Percentiles rank a stretch among this genome's conserved stretches.
Conservation (phyloP, 75 land plant genomes). For the Selaginella tamariscina region DNA sequence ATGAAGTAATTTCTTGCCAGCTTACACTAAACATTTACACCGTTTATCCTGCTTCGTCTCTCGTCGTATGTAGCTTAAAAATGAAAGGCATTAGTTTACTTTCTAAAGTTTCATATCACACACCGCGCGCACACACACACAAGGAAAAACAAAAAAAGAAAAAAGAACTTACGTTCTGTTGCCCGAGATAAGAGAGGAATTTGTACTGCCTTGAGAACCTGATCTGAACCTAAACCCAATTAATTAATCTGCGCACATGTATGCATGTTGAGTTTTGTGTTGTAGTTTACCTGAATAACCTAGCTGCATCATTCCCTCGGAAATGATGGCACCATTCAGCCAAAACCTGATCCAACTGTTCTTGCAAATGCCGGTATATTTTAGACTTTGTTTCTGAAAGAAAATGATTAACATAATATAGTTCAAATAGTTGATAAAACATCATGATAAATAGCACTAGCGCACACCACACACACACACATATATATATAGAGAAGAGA, state of each 20-base stretch:
- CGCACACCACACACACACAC: background rate
- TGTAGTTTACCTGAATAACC: conserved; percentile 15
- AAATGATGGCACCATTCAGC: background rate
- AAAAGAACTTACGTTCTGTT: conserved; percentile 59
- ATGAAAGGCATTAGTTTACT: too few species aligned
- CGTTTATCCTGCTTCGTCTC: too few species aligned
- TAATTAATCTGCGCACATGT: background rate
- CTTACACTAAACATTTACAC: too few species aligned
- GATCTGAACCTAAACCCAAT: background rate
- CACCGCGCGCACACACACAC: background rate
- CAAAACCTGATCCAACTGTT: background rate
- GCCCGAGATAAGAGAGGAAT: conserved; percentile 47
- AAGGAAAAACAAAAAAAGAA: background rate
- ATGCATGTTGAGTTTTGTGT: conserved; percentile 18
- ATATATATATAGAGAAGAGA: background rate
- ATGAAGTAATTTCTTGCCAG: too few species aligned
- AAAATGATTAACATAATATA: background rate
- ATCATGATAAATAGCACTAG: background rate
- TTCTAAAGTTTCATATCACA: too few species aligned
- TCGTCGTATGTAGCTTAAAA: background rate
- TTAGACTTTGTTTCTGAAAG: background rate
- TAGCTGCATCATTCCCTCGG: background rate
- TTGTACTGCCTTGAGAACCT: conserved; percentile 23
- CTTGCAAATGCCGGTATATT: background rate
- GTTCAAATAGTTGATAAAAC: background rate